Conservation (phyloP, 345 rosid genomes). For the Eucalyptus lansdowneana region DNA sequence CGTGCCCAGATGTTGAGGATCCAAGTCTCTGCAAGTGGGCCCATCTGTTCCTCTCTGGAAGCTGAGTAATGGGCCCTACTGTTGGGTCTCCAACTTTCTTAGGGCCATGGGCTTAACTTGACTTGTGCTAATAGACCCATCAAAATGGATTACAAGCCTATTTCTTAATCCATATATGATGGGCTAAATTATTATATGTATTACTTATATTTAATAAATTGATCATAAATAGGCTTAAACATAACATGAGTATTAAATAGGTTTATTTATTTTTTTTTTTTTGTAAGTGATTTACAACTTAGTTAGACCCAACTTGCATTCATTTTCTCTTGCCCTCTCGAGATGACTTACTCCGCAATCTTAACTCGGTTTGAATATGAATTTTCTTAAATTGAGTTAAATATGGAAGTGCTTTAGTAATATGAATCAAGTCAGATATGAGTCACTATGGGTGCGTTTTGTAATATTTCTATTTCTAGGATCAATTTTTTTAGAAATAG, state of each 20-base stretch:
- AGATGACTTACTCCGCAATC: too few species aligned
- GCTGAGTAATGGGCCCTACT: background rate
- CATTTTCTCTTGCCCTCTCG: too few species aligned
- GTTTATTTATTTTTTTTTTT: too few species aligned
- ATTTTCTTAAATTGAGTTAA: background rate
- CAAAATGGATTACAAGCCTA: background rate
- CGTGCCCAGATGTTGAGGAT: background rate
- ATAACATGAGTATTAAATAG: too few species aligned
- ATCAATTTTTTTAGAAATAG: too few species aligned
- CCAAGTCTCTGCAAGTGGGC: background rate
- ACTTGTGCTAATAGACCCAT: background rate
- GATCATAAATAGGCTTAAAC: too few species aligned
- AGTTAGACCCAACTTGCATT: too few species aligned
- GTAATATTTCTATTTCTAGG: accelerated
- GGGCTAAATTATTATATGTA: too few species aligned
- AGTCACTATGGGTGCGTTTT: accelerated
- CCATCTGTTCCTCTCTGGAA: background rate
- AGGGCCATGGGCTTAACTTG: background rate
- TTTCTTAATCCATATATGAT: background rate
- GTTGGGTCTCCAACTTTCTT: background rate
- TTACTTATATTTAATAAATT: too few species aligned
- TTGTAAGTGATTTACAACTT: too few species aligned
- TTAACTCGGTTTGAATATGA: background rate
- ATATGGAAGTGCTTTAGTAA: too few species aligned
- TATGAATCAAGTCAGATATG: accelerated